These are phyloP conservation scores for Pelagomonas calceolata DNA, from an alignment of 108 stramenopile species.

Conservation along the genomic window DNA sequence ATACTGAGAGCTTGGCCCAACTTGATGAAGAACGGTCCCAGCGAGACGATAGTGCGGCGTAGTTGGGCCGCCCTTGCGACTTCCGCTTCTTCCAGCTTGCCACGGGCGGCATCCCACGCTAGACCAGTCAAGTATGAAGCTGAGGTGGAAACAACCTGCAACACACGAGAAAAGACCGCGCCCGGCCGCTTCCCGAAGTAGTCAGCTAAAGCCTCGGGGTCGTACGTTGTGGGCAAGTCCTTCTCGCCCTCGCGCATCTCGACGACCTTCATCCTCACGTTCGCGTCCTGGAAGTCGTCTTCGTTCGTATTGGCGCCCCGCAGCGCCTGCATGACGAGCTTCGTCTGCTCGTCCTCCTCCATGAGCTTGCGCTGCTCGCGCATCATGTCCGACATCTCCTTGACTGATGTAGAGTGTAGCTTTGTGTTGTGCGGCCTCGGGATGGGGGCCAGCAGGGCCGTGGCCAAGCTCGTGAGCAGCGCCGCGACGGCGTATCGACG, in stretches of 20 bases:
- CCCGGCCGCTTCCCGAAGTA: constrained; percentile 66
- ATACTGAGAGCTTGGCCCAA: constrained; percentile 73
- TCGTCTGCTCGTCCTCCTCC: constrained; percentile 26
- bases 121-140: constrained; percentile 42
- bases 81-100: constrained; percentile 57
- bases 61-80: constrained; percentile 66
- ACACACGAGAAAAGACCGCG: constrained; percentile 48
- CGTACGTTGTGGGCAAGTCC: constrained; percentile 62
- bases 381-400: neutral
- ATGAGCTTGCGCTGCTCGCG: constrained; percentile 18
- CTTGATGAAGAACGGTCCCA: constrained; percentile 88
- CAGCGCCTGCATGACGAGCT: constrained; percentile 40
- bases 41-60: constrained; percentile 66
- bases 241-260: constrained; percentile 38
- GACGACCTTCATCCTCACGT: constrained; percentile 67
- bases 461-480: no score
- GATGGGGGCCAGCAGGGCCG: no score
- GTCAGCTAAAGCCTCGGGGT: constrained; percentile 58
- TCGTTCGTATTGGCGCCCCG: constrained; percentile 75
- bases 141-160: constrained; percentile 55
- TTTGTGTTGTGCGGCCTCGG: no score
- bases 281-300: constrained; percentile 57
- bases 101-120: constrained; percentile 41
- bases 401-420: no score
- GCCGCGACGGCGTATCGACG: no score